Evolutionary conservation across 257 asterid genomes (phyloP), one percentile per base, ranked within the genome.

Genomic region (Solanum neorickii): DNA sequence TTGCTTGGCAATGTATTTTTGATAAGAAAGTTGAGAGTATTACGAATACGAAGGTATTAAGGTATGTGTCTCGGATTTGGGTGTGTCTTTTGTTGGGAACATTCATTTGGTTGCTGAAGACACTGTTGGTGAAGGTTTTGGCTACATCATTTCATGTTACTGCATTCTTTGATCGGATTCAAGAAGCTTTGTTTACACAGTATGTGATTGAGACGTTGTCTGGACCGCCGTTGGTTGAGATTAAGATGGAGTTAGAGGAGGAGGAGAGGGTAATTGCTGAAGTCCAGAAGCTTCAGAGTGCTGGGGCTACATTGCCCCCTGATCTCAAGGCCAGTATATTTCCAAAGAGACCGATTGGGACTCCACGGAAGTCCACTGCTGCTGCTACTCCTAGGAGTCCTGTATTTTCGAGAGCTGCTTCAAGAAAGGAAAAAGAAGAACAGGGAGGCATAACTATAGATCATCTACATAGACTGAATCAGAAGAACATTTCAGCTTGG

Each of bases 401-500:
- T 3, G 20, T 69, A 27, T 91, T 94, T 86, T 93, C 98, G 0
- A 90, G 86, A 56, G 66, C 80, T 8, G 25, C 90, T 88, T 91
- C 95, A 21, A 95, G 89, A 91, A 92, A 90, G 90, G 96, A 93
- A 37, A 93, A 92, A 90, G 89, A 82, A 31, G 76, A 86, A 76
- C 60, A 92, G 89, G 93, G 83, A 41, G 94, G 91, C 9, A 95
- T 96, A 42, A 90, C 92, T 7, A 94, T 96, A 29, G 96, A 94
- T 87, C 96, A 93, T 84, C 83, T 96, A 91, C 98, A 94, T 88
- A 90, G 96, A 94, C 86, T 94, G 91, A 96, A 94, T 89, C 96
- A 94, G 92, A 89, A 92, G 90, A 96, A 96, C 68, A 84, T 96
- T 84, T 94, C 99, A 8, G 99, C 99, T 77, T 94, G 98, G 98